Conservation (phyloP, 345 rosid species). For the Turritis glabra region DNA sequence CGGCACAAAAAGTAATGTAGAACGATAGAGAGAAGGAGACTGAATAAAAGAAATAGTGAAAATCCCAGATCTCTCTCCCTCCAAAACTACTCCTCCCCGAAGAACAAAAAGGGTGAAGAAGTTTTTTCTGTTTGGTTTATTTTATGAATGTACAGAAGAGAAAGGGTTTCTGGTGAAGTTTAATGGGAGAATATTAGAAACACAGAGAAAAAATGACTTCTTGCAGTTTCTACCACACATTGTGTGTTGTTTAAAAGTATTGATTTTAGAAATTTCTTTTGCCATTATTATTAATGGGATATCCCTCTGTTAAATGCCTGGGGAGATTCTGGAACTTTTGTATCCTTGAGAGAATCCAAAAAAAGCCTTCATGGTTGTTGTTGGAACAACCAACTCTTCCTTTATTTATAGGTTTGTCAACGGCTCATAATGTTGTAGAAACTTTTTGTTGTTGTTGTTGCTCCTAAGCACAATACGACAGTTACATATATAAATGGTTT, state of each 20-base stretch:
- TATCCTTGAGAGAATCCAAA: not conserved
- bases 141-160: conserved; percentile 1
- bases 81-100: not conserved
- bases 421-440: not conserved
- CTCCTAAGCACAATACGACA: not conserved
- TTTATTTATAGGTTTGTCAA: conserved; percentile 30
- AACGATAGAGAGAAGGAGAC: conserved; percentile 1
- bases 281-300: conserved; percentile 3
- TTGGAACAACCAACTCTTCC: conserved; percentile 26
- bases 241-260: conserved; percentile 18
- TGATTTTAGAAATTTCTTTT: not conserved
- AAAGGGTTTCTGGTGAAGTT: conserved; percentile 20
- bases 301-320: conserved; percentile 19
- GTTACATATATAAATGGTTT: too few relatives aligned
- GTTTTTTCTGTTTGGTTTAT: conserved; percentile 26
- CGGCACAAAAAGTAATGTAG: not conserved
- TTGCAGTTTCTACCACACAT: conserved; percentile 22
- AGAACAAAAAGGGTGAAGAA: conserved; percentile 22
- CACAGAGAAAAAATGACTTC: not conserved
- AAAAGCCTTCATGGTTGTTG: conserved; percentile 15
- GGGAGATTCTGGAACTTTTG: not conserved
- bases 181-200: conserved; percentile 13
- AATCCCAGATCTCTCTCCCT: not conserved
- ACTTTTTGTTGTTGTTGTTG: not conserved
- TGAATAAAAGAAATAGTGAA: not conserved